These are phyloP conservation scores for Paramecium sexaurelia DNA, from an alignment of 73 alveolate species.

Conservation along the genomic window DNA sequence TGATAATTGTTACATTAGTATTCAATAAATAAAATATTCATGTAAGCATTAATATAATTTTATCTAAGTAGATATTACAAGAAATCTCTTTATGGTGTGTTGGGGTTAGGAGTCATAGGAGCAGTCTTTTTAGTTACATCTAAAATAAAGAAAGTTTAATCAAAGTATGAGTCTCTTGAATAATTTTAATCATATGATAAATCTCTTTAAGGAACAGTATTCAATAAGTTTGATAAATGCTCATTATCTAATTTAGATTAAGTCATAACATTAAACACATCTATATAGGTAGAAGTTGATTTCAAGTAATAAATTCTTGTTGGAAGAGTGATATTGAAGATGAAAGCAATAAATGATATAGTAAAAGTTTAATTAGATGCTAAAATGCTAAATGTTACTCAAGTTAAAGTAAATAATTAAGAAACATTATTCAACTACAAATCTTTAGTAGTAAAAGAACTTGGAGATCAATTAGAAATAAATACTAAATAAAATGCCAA, in stretches of 20 bases:
- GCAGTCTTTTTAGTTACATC: neutral
- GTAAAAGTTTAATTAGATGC: neutral
- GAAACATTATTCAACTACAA: neutral
- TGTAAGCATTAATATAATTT: neutral
- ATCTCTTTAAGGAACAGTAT: neutral
- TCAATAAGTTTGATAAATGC: neutral
- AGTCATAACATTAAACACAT: neutral
- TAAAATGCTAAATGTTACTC: neutral
- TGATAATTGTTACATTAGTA: neutral
- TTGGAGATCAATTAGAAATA: conserved; percentile 64
- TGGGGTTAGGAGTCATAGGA: neutral
- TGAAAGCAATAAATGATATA: neutral
- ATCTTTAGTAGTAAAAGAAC: neutral
- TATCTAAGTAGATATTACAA: neutral
- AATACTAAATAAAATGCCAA: neutral
- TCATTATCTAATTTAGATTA: conserved; percentile 31
- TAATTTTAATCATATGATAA: neutral
- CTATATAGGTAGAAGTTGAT: neutral
- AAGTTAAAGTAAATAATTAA: neutral
- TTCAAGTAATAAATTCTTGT: neutral
- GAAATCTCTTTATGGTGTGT: neutral
- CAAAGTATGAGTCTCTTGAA: neutral
- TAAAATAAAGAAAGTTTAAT: neutral
- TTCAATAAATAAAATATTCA: neutral
- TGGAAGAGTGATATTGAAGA: neutral